Conservation (phyloP, 2,329 filamentous ascomycete species). For the Chalaropsis ovoidea region DNA sequence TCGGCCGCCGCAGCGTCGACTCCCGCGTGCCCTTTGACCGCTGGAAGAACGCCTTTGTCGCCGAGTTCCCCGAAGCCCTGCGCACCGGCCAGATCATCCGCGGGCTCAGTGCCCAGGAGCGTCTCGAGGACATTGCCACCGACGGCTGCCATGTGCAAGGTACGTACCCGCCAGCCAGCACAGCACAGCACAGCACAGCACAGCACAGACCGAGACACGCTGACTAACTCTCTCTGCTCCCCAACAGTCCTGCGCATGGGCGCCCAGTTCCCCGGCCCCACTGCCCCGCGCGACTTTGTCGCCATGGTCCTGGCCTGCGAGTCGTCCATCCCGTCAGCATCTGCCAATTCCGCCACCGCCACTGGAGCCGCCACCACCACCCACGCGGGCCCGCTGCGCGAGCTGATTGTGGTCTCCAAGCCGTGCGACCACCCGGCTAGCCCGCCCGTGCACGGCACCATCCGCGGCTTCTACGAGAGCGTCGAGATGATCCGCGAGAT, state of each 20-base stretch:
- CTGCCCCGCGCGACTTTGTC: constrained; percentile 78
- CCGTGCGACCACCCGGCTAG: constrained; percentile 70
- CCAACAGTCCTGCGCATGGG: constrained; percentile 67
- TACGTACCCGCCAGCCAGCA: not conserved
- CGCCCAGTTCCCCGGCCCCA: constrained; percentile 82
- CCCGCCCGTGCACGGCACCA: constrained; percentile 58
- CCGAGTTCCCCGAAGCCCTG: constrained; percentile 62
- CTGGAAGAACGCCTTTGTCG: constrained; percentile 66
- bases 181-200: not conserved
- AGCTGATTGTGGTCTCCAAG: constrained; percentile 80
- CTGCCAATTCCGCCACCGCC: not conserved
- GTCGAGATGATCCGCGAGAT: constrained; percentile 86
- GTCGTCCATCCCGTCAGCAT: constrained; percentile 22
- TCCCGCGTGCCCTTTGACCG: constrained; percentile 64
- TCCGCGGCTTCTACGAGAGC: constrained; percentile 80
- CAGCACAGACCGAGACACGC: not conserved
- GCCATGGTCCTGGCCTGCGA: constrained; percentile 56
- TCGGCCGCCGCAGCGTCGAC: constrained; percentile 74
- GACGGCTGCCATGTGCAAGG: constrained; percentile 19
- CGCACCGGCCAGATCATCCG: constrained; percentile 67
- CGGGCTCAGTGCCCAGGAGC: constrained; percentile 72
- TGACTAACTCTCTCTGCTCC: constrained; percentile 23
- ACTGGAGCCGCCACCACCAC: not conserved
- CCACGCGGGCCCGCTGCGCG: constrained; percentile 42
- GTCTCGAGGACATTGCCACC: constrained; percentile 51